These are phyloP conservation scores for Linnemannia hyalina DNA, from an alignment of 192 early-diverging fungal species.

Conservation along the genomic window DNA sequence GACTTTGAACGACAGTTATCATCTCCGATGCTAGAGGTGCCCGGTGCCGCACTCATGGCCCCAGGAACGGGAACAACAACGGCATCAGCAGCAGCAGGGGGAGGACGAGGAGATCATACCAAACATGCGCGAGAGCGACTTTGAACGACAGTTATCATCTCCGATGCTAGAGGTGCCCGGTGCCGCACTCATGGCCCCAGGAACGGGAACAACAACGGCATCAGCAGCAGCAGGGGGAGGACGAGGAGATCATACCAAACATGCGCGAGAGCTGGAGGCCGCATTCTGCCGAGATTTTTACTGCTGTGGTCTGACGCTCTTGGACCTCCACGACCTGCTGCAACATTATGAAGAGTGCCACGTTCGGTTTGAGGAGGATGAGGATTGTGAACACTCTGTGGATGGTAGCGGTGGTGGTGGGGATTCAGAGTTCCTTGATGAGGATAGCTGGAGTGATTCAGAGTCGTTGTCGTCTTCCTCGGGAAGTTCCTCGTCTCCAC, in stretches of 20 bases:
- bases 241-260: slow-evolving; percentile 39
- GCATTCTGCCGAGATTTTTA: slow-evolving; percentile 93
- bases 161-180: not conserved
- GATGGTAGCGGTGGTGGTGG: slow-evolving; percentile 34
- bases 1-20: slow-evolving; percentile 11
- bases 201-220: not conserved
- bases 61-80: not conserved
- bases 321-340: slow-evolving; percentile 92
- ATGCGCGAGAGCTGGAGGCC: slow-evolving; percentile 82
- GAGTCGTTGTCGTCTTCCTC: slow-evolving; percentile 22
- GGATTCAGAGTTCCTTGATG: slow-evolving; percentile 29
- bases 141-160: not conserved
- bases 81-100: not conserved
- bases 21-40: not conserved
- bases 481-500: slow-evolving; percentile 7
- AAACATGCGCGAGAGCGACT: slow-evolving; percentile 71
- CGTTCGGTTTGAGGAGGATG: slow-evolving; percentile 89
- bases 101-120: not conserved
- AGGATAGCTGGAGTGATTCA: slow-evolving; percentile 50
- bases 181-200: not conserved
- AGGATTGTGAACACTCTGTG: slow-evolving; percentile 63
- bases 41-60: not conserved
- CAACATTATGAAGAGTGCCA: slow-evolving; percentile 98
- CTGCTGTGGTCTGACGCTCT: slow-evolving; percentile 90
- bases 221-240: not conserved